Evolutionary conservation across 140 eudicot genomes (phyloP).

Genomic region (Flaveria floridana): DNA sequence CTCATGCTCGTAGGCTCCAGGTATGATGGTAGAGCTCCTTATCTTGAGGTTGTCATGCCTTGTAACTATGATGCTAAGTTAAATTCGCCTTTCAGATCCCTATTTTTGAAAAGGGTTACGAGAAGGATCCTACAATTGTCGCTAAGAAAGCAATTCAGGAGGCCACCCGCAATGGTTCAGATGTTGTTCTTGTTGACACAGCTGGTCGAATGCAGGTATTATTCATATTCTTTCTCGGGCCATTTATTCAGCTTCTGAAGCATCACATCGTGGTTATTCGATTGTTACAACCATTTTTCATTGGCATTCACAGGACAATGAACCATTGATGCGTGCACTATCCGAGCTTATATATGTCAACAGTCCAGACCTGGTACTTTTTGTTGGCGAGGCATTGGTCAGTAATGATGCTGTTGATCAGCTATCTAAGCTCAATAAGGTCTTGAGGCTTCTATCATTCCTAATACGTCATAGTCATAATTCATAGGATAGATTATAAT

Average conservation of each 20-base stretch:
- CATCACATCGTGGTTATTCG: no score
- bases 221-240: neutral
- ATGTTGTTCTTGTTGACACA: slow-evolving; percentile 95
- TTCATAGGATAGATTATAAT: neutral
- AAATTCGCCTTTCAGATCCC: slow-evolving; percentile 55
- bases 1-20: slow-evolving; percentile 98
- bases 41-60: neutral
- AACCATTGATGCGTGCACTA: slow-evolving; percentile 91
- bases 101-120: slow-evolving; percentile 94
- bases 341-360: slow-evolving; percentile 88
- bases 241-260: no score
- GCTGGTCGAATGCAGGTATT: slow-evolving; percentile 99
- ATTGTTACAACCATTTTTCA: neutral
- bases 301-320: slow-evolving; percentile 62
- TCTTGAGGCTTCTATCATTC: slow-evolving; percentile 13
- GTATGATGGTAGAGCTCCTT: slow-evolving; percentile 34
- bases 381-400: slow-evolving; percentile 97
- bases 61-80: neutral
- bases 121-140: slow-evolving; percentile 90
- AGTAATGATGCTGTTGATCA: slow-evolving; percentile 99
- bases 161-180: slow-evolving; percentile 86
- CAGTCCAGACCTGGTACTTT: slow-evolving; percentile 86
- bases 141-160: slow-evolving; percentile 98
- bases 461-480: neutral
- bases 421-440: slow-evolving; percentile 90